Evolutionary conservation across 805 yeast genomes (phyloP).

Genomic region (Metschnikowia matae): DNA sequence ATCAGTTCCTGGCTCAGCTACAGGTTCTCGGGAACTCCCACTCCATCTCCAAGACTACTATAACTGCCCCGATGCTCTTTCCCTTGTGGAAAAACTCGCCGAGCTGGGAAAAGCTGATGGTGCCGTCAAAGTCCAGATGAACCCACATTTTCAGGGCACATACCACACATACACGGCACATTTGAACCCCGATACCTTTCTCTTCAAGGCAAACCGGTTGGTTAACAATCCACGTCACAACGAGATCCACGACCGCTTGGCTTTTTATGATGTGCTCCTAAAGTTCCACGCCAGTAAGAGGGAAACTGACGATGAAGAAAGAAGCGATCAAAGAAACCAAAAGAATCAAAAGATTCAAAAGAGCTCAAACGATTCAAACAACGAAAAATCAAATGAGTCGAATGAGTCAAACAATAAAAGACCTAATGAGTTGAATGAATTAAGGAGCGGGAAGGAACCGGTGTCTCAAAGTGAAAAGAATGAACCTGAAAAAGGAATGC

Average conservation of each 20-base stretch:
- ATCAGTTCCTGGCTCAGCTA: not conserved
- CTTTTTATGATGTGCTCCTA: slow-evolving; percentile 46
- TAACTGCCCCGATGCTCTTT: slow-evolving; percentile 56
- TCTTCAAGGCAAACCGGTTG: slow-evolving; percentile 51
- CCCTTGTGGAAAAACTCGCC: slow-evolving; percentile 52
- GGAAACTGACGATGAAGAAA: not conserved
- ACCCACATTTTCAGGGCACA: slow-evolving; percentile 23
- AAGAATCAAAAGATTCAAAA: not conserved
- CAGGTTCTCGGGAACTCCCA: slow-evolving; percentile 41
- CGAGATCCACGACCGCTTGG: slow-evolving; percentile 41
- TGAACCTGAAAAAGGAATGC: not conserved
- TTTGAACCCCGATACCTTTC: slow-evolving; percentile 44
- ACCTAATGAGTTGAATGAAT: no score
- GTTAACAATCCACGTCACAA: slow-evolving; percentile 40
- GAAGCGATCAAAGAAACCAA: not conserved
- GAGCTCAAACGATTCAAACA: no score
- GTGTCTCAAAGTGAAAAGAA: not conserved
- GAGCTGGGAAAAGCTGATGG: slow-evolving; percentile 60
- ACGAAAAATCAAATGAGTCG: no score
- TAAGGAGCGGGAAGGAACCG: no score
- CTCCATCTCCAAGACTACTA: slow-evolving; percentile 47
- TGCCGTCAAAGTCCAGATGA: slow-evolving; percentile 71
- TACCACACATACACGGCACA: slow-evolving; percentile 20
- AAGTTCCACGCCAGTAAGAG: slow-evolving; percentile 31
- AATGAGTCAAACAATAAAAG: no score